These are phyloP conservation scores for Ehretia macrophylla DNA, from an alignment of 257 asterid species.

Conservation along the genomic window DNA sequence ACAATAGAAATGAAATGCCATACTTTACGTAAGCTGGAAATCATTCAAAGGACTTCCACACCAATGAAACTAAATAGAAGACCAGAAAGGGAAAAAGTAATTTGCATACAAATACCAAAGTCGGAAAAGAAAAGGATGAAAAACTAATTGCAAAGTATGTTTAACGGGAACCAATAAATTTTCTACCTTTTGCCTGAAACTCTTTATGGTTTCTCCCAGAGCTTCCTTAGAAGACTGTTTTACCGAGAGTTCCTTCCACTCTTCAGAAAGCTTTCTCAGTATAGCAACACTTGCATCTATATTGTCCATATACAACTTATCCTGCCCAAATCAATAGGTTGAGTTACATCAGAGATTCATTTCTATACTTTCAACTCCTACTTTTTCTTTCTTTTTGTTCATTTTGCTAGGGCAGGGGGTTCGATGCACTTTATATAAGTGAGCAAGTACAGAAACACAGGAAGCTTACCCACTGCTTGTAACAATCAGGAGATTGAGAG, in stretches of 20 bases:
- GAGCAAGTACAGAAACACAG: no score
- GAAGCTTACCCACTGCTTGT: conserved; percentile 72
- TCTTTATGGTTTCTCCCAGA: conserved; percentile 49
- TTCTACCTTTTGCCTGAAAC: conserved; percentile 58
- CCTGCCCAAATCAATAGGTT: conserved; percentile 39
- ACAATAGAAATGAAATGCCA: no score
- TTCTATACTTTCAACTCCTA: no score
- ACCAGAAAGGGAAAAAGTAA: background rate
- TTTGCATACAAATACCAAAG: background rate
- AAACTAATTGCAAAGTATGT: no score
- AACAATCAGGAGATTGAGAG: conserved; percentile 71
- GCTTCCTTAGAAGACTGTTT: conserved; percentile 55
- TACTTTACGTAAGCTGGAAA: no score
- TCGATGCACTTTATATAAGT: no score
- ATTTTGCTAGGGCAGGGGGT: no score
- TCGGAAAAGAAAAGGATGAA: no score
- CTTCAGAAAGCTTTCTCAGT: conserved; percentile 52
- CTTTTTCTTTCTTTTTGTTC: no score
- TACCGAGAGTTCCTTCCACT: conserved; percentile 50
- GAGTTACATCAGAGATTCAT: conserved; percentile 5
- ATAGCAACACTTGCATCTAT: conserved; percentile 55
- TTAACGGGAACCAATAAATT: no score
- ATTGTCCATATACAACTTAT: conserved; percentile 52
- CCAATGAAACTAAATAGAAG: background rate
- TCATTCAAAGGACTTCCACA: background rate